Evolutionary conservation across 495 filamentous ascomycete species (phyloP).

Genomic region (Clohesyomyces aquaticus): DNA sequence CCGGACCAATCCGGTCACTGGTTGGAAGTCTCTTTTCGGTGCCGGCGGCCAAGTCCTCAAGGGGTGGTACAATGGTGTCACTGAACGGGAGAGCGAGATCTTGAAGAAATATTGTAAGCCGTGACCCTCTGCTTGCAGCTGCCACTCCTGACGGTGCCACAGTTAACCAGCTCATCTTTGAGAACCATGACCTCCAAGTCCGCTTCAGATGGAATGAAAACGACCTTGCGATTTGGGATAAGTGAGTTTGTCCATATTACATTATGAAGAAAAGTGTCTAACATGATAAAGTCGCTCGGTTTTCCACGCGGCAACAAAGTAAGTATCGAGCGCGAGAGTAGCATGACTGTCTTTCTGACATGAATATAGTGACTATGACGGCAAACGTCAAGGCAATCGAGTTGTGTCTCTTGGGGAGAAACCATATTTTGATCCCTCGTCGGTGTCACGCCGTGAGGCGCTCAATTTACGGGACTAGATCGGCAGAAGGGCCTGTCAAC

Average conservation of each 20-base stretch:
- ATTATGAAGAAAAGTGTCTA: too few species aligned
- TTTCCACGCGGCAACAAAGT: constrained; percentile 71
- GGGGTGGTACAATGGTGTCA: constrained; percentile 69
- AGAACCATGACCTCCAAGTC: constrained; percentile 80
- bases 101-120: constrained; percentile 66
- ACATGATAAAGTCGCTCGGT: too few species aligned
- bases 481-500: too few species aligned
- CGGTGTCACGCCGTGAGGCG: constrained; percentile 7
- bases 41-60: constrained; percentile 62
- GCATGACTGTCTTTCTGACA: too few species aligned
- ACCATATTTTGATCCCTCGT: constrained; percentile 60
- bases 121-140: too few species aligned
- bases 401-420: constrained; percentile 58
- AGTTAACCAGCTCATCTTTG: constrained; percentile 62
- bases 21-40: constrained; percentile 72
- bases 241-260: too few species aligned
- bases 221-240: constrained; percentile 73
- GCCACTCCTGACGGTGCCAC: too few species aligned
- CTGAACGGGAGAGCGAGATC: constrained; percentile 64
- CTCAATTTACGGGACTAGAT: too few species aligned
- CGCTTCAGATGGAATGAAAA: constrained; percentile 55
- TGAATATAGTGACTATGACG: constrained; percentile 68
- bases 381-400: constrained; percentile 56
- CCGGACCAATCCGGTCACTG: constrained; percentile 77
- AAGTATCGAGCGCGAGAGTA: too few species aligned